Evolutionary conservation across 1,284 basidiomycete species (phyloP).

Genomic region (Boletellus deceptivus): DNA sequence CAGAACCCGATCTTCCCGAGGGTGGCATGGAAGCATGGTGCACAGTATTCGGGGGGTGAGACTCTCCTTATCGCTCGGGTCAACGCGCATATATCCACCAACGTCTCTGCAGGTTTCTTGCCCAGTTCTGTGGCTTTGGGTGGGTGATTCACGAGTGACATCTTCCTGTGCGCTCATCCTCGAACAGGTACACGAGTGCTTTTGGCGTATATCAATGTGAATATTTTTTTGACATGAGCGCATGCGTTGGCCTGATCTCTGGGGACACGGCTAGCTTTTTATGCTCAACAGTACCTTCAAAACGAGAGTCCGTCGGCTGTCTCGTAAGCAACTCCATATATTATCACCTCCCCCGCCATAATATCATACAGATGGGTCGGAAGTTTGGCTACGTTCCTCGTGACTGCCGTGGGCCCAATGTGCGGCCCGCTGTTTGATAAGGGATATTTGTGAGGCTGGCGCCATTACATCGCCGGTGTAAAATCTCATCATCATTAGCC

Average conservation of each 20-base stretch:
- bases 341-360: background rate
- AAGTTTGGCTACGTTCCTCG: slow-evolving; percentile 20
- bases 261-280: slow-evolving; percentile 22
- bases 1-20: slow-evolving; percentile 17
- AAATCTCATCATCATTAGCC: slow-evolving; percentile 3
- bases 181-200: slow-evolving; percentile 21
- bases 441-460: slow-evolving; percentile 32
- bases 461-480: background rate
- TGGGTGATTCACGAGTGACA: slow-evolving; percentile 1
- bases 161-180: background rate
- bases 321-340: slow-evolving; percentile 22
- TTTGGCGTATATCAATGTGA: slow-evolving; percentile 38
- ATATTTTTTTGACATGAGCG: background rate
- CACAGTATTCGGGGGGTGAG: slow-evolving; percentile 31
- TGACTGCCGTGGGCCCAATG: slow-evolving; percentile 22
- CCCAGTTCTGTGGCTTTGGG: slow-evolving; percentile 30
- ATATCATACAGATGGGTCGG: slow-evolving; percentile 29
- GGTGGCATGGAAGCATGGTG: slow-evolving; percentile 31
- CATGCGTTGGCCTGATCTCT: background rate
- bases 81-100: background rate
- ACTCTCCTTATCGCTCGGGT: background rate
- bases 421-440: slow-evolving; percentile 29
- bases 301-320: slow-evolving; percentile 28
- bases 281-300: slow-evolving; percentile 32
- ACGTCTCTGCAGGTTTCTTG: slow-evolving; percentile 23